A percentile compares a stretch with the other conserved stretches of the same genome.
Conservation (phyloP, 2,329 filamentous ascomycete species). For the Verticillium tricorpus region DNA sequence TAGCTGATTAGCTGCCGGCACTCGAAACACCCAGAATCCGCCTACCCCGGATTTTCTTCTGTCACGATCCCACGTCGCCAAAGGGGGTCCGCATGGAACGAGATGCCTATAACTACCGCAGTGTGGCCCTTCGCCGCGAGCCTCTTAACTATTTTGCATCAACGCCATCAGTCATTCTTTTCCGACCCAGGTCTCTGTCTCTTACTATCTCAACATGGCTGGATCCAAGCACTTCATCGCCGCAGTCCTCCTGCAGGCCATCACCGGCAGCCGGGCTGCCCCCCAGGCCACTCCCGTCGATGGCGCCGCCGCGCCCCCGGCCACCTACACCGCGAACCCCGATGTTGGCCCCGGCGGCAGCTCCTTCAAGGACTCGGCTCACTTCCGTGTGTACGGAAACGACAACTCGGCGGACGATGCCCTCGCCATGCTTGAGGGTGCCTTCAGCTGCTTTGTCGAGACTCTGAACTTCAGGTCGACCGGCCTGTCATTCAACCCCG, state of each 20-base stretch:
- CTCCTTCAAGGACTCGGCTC: conserved; percentile 26
- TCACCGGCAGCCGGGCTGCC: conserved; percentile 1
- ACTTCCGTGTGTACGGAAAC: conserved; percentile 34
- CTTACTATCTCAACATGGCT: not conserved
- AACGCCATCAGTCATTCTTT: not conserved
- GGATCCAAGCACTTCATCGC: conserved; percentile 1
- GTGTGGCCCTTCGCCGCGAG: not conserved
- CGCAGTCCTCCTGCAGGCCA: conserved; percentile 1
- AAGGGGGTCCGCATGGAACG: not conserved
- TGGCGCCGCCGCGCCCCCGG: conserved; percentile 11
- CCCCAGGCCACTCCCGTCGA: conserved; percentile 23
- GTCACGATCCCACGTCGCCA: not conserved
- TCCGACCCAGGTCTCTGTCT: not conserved
- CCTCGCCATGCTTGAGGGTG: conserved; percentile 39
- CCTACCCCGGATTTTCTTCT: not conserved
- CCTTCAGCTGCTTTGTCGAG: conserved; percentile 35
- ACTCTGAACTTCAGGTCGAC: conserved; percentile 33
- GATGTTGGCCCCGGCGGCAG: conserved; percentile 26
- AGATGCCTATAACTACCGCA: not conserved
- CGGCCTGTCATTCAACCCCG: conserved; percentile 29
- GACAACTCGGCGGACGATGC: conserved; percentile 17
- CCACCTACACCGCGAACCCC: conserved; percentile 22
- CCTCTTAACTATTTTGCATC: not conserved
- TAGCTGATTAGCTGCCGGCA: not conserved
- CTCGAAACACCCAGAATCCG: not conserved